Evolutionary conservation across 371 early-diverging fungal genomes (phyloP), one percentile per base, ranked within the genome.

Genomic region (Haplosporangium sp.): DNA sequence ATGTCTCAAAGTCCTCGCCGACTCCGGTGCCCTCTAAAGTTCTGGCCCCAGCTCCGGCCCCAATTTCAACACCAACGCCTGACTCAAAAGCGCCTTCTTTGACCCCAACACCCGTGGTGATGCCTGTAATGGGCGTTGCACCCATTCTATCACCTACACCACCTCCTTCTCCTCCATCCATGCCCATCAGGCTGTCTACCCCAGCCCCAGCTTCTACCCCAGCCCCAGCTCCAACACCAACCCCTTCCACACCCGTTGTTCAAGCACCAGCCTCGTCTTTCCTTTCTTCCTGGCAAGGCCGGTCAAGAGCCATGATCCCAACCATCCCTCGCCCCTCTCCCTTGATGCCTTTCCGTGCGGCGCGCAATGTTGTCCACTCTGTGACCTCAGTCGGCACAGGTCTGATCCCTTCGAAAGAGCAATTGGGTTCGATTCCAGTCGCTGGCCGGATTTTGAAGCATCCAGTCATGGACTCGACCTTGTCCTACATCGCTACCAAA

Each of bases 401-500:
- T 0, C 38, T 72, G 14, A 47, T 79, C 47, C 79, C 73, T 1
- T 65, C 73, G 16, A 79, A 79, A 55, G 79, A 79, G 41, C 68
- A 72, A 41, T 42, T 79, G 38, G 66, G 62, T 13, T 57, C 80
- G 4, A 47, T 79, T 16, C 80, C 80, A 20, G 66, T 79, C 9
- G 80, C 73, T 5, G 73, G 73, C 10, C 55, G 80, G 23, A 65
- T 79, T 46, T 48, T 79, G 59, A 66, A 64, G 14, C 80, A 79
- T 23, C 80, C 80, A 10, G 73, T 73, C 21, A 79, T 73, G 69
- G 80, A 79, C 50, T 79, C 80, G 18, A 69, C 80, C 9, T 45
- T 79, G 46, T 51, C 64, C 13, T 79, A 73, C 42, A 68, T 79
- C 58, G 80, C 80, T 0, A 58, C 60, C 36, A 79, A 73, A 66